These are phyloP conservation scores for Dioscorea dumetorum DNA, from an alignment of 106 monocot species.

Conservation along the genomic window DNA sequence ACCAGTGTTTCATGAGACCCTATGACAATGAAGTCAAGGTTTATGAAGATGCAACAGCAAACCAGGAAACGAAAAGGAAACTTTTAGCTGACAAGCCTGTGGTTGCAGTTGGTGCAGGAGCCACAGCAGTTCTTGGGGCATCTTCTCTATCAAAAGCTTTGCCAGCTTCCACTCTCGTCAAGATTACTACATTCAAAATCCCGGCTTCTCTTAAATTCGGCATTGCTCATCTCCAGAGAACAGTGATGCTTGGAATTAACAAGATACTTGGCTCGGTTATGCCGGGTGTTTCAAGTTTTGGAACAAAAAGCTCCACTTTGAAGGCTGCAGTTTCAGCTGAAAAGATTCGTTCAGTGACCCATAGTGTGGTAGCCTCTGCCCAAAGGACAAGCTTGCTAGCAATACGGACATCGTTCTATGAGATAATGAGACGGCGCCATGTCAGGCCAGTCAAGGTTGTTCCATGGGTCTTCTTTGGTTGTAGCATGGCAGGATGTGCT, in stretches of 20 bases:
- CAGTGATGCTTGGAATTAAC: constrained; percentile 39
- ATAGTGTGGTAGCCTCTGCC: constrained; percentile 50
- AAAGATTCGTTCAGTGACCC: constrained; percentile 73
- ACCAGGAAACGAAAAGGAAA: constrained; percentile 26
- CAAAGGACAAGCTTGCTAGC: constrained; percentile 81
- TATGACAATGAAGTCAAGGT: constrained; percentile 11
- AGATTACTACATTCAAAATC: constrained; percentile 39
- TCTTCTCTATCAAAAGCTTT: constrained; percentile 74
- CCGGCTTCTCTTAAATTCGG: constrained; percentile 30
- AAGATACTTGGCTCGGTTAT: constrained; percentile 50
- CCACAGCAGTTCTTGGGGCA: constrained; percentile 67
- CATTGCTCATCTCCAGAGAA: constrained; percentile 56
- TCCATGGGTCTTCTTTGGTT: constrained; percentile 72
- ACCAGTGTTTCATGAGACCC: constrained; percentile 20
- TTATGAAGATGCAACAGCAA: constrained; percentile 10
- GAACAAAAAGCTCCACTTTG: constrained; percentile 36
- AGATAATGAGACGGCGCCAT: constrained; percentile 70
- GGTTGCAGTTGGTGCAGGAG: constrained; percentile 80
- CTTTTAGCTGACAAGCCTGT: constrained; percentile 51
- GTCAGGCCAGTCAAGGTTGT: constrained; percentile 21
- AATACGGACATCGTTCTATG: constrained; percentile 72
- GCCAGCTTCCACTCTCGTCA: constrained; percentile 58
- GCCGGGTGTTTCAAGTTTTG: constrained; percentile 28
- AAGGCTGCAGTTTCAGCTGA: constrained; percentile 61
- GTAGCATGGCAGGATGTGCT: constrained; percentile 57